phyloP scores from a whole-genome alignment of 176 grass and related monocot genomes.

The Triticum turgidum region DNA sequence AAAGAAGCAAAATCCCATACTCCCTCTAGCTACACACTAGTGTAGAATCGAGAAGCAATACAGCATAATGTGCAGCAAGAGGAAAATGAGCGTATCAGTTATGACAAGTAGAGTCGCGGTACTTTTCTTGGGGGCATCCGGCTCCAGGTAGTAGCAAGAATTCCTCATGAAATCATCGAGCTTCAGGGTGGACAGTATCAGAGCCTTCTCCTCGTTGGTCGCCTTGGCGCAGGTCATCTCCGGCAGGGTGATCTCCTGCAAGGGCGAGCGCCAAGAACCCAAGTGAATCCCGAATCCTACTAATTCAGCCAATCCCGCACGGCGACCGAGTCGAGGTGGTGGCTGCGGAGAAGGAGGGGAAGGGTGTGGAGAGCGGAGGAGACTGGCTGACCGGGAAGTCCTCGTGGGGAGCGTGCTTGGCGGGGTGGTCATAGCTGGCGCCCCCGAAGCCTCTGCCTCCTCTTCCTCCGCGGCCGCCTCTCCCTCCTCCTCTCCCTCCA shows the following conservation, averaged over 20 bases:
- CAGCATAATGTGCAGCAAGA: not conserved
- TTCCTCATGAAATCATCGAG: constrained; percentile 54
- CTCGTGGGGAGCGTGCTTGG: constrained; percentile 39
- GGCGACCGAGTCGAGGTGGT: not conserved
- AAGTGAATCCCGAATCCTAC: not conserved
- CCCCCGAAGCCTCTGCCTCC: constrained; percentile 9
- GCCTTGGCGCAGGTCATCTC: constrained; percentile 26
- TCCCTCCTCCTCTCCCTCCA: constrained; percentile 18
- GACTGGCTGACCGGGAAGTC: constrained; percentile 39
- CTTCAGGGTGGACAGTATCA: constrained; percentile 15
- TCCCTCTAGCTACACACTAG: not conserved
- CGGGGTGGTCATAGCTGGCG: not conserved
- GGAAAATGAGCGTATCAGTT: not conserved
- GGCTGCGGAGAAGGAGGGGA: not conserved
- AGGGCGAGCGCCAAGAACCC: not conserved
- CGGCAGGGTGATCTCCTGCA: constrained; percentile 41
- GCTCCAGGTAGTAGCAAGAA: constrained; percentile 55
- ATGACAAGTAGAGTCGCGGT: not conserved
- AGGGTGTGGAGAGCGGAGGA: not conserved
- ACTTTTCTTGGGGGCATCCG: constrained; percentile 50
- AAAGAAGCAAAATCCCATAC: constrained; percentile 6
- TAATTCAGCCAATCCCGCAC: not conserved
- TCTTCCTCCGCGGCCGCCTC: constrained; percentile 12
- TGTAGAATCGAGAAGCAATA: not conserved
- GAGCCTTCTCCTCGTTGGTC: constrained; percentile 24